Evolutionary conservation across 1,139 yeast species (phyloP).

Genomic region (Geotrichum reessii): DNA sequence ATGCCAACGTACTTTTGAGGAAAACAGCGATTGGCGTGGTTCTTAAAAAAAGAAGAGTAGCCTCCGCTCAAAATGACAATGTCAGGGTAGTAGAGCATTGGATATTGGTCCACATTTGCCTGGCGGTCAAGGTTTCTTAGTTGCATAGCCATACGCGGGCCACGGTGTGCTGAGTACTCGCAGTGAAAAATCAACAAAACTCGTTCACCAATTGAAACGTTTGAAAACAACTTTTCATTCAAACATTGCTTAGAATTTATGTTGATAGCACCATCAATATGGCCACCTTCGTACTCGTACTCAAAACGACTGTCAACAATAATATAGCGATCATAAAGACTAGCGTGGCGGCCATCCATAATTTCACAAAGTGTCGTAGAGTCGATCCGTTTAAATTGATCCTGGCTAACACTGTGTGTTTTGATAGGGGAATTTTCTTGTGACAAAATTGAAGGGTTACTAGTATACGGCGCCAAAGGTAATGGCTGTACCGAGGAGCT

Average conservation of each 20-base stretch:
- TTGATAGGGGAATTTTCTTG: slow-evolving; percentile 26
- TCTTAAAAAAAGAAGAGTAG: slow-evolving; percentile 67
- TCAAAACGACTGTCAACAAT: slow-evolving; percentile 87
- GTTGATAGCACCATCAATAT: slow-evolving; percentile 76
- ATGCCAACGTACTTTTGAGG: slow-evolving; percentile 82
- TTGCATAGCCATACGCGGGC: slow-evolving; percentile 87
- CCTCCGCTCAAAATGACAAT: slow-evolving; percentile 88
- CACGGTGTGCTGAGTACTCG: slow-evolving; percentile 87
- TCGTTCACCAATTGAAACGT: slow-evolving; percentile 30
- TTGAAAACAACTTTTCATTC: slow-evolving; percentile 41
- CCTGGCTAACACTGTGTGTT: slow-evolving; percentile 45
- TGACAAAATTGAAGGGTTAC: slow-evolving; percentile 13
- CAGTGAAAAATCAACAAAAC: slow-evolving; percentile 78
- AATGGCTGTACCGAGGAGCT: slow-evolving; percentile 12
- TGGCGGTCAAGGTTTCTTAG: slow-evolving; percentile 77
- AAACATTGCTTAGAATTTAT: slow-evolving; percentile 64
- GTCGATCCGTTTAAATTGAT: slow-evolving; percentile 69
- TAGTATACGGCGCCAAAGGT: slow-evolving; percentile 6
- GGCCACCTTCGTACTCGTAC: slow-evolving; percentile 91
- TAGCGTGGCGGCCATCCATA: slow-evolving; percentile 50
- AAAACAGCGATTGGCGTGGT: slow-evolving; percentile 49
- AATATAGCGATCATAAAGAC: slow-evolving; percentile 53
- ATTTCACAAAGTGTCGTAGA: slow-evolving; percentile 59
- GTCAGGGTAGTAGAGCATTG: slow-evolving; percentile 79
- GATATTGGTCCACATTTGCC: slow-evolving; percentile 67